Evolutionary conservation across 768 basidiomycete genomes (phyloP), one percentile per base, ranked within the genome.

Genomic region (Lentinula guzmanii): DNA sequence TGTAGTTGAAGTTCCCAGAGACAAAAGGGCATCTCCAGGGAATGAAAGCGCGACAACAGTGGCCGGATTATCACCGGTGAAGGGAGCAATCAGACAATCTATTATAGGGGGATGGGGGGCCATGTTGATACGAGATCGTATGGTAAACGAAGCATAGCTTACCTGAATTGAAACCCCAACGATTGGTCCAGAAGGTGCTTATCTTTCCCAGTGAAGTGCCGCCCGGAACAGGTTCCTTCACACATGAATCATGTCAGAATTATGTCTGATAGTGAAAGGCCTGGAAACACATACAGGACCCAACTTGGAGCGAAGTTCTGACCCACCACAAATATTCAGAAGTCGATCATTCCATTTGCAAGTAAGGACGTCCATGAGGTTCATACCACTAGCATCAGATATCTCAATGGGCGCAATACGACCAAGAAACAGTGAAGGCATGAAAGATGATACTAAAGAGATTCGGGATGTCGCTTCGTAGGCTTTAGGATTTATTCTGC

Each of bases 301-400:
- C 21, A 95, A 70, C 74, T 93, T 95, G 3, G 70, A 64, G 15
- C 83, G 82, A 50, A 94, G 75, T 53, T 81, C 83, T 5, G 84
- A 74, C 4, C 89, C 90, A 37, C 89, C 91, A 64, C 86, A 89
- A 2, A 84, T 80, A 21, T 85, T 76, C 9, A 93, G 74, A 45
- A 94, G 75, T 43, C 74, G 67, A 61, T 86, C 81, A 62, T 90
- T 82, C 92, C 92, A 95, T 70, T 84, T 84, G 70, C 83, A 82
- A 1, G 84, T 82, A 34, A 86, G 72, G 56, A 93, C 83, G 63
- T 91, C 77, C 88, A 91, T 93, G 33, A 94, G 74, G 69, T 94
- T 94, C 91, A 92, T 94, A 0, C 93, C 93, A 69, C 90, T 92
- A 2, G 91, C 91, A 71, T 95, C 93, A 28, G 87, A 86, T n/a